phyloP scores from a whole-genome alignment of 345 rosid species.

The Laguncularia racemosa region DNA sequence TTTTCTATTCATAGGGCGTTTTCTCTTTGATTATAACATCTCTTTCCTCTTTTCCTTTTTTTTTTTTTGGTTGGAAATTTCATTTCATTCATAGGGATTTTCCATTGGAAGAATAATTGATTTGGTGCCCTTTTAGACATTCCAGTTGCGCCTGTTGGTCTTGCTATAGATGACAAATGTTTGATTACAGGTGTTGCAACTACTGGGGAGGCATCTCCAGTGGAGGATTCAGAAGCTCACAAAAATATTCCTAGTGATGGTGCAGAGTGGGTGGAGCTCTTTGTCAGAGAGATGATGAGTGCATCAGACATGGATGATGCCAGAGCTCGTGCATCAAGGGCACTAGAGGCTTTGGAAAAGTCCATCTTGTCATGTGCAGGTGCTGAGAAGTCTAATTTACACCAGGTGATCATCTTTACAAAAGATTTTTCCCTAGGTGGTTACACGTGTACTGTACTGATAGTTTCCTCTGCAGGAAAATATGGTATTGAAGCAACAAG shows the following conservation, averaged over 20 bases:
- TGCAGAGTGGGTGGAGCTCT: constrained; percentile 75
- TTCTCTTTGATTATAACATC: too few species aligned
- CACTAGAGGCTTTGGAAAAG: constrained; percentile 69
- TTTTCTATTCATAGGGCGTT: too few species aligned
- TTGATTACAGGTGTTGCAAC: constrained; percentile 6
- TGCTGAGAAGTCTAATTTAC: constrained; percentile 31
- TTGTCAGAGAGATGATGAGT: constrained; percentile 65
- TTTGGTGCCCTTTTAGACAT: neutral
- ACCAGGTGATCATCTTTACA: too few species aligned
- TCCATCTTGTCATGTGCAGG: constrained; percentile 56
- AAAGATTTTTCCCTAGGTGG: constrained; percentile 45
- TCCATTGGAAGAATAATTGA: too few species aligned
- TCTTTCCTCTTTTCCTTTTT: too few species aligned
- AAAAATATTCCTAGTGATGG: constrained; percentile 41
- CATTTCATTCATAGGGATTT: too few species aligned
- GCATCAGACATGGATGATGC: constrained; percentile 76
- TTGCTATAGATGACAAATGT: neutral
- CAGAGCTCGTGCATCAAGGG: constrained; percentile 72
- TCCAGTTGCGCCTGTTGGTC: neutral
- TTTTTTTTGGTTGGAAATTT: too few species aligned
- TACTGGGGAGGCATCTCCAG: constrained; percentile 19
- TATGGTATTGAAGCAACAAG: constrained; percentile 56
- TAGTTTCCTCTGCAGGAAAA: constrained; percentile 37
- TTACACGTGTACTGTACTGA: neutral
- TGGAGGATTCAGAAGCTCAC: constrained; percentile 26